Evolutionary conservation across 2,329 filamentous ascomycete species (phyloP).

Genomic region (Trichoderma breve): DNA sequence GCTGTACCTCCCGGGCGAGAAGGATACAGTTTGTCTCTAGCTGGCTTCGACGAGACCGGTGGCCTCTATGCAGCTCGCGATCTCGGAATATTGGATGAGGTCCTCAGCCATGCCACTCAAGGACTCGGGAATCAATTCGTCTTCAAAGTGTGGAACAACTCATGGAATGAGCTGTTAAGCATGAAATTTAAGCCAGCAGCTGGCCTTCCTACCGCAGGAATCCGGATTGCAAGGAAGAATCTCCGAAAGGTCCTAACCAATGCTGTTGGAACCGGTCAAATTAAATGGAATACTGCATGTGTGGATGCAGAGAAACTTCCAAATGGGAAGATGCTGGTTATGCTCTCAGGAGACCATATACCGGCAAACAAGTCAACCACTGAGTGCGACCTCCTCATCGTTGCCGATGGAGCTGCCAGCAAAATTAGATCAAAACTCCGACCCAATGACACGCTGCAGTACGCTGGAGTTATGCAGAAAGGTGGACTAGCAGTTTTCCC

Average conservation of each 20-base stretch:
- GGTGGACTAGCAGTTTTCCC: conserved; percentile 40
- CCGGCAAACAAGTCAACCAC: conserved; percentile 13
- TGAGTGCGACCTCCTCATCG: conserved; percentile 44
- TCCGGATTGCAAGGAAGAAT: neutral
- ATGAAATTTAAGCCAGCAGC: neutral
- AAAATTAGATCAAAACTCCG: conserved; percentile 39
- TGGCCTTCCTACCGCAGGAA: neutral
- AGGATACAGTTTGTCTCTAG: conserved; percentile 36
- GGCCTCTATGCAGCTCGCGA: conserved; percentile 35
- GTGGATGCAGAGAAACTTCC: conserved; percentile 24
- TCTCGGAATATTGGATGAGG: conserved; percentile 34
- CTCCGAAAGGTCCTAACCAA: neutral
- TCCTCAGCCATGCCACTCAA: conserved; percentile 27
- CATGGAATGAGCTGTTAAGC: neutral
- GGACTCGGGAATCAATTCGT: neutral
- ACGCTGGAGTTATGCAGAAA: conserved; percentile 40
- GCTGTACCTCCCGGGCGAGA: conserved; percentile 28
- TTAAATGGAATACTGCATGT: conserved; percentile 22
- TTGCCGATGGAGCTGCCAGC: conserved; percentile 45
- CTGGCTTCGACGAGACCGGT: conserved; percentile 29
- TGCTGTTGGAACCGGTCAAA: conserved; percentile 1
- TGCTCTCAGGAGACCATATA: neutral
- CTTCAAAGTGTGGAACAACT: neutral
- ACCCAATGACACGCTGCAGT: conserved; percentile 40
- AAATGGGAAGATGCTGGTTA: conserved; percentile 28